Conservation (phyloP, 352 stramenopile species). For the Pythium monospermum region DNA sequence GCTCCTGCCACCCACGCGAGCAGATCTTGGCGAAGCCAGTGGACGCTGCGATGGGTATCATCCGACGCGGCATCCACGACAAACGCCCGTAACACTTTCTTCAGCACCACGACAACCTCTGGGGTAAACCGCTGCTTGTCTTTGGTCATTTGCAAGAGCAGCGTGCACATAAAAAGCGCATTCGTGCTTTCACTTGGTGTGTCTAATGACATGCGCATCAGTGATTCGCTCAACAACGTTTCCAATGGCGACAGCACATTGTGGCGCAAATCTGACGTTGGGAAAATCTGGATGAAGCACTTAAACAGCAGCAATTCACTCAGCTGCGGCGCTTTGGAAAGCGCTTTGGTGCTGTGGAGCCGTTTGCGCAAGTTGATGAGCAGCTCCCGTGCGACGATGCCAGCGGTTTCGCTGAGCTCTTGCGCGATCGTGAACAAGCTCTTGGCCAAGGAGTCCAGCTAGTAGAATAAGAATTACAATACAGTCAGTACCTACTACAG, state of each 20-base stretch:
- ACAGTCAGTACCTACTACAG: background rate
- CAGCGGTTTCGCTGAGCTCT: conserved; percentile 86
- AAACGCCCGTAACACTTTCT: conserved; percentile 49
- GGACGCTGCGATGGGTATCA: too few relatives aligned
- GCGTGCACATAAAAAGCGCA: conserved; percentile 71
- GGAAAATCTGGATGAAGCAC: conserved; percentile 88
- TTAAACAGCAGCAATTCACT: conserved; percentile 90
- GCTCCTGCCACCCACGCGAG: conserved; percentile 29
- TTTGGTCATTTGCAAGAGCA: conserved; percentile 65
- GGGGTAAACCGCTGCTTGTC: conserved; percentile 90
- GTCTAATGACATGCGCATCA: conserved; percentile 71
- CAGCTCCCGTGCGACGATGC: conserved; percentile 84
- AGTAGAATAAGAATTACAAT: conserved; percentile 43
- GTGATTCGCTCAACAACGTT: conserved; percentile 87
- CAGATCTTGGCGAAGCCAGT: conserved; percentile 52
- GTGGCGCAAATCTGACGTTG: conserved; percentile 92
- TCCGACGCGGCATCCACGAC: conserved; percentile 18
- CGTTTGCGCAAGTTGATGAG: conserved; percentile 89
- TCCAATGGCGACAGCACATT: conserved; percentile 91
- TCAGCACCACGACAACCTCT: conserved; percentile 66
- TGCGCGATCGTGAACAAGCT: conserved; percentile 88
- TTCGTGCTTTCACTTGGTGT: conserved; percentile 73
- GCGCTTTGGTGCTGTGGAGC: conserved; percentile 75
- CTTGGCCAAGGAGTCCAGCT: conserved; percentile 76
- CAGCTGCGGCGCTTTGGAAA: conserved; percentile 82